Conservation (phyloP, 148 eudicot genomes). For the Suaeda aralocaspica region DNA sequence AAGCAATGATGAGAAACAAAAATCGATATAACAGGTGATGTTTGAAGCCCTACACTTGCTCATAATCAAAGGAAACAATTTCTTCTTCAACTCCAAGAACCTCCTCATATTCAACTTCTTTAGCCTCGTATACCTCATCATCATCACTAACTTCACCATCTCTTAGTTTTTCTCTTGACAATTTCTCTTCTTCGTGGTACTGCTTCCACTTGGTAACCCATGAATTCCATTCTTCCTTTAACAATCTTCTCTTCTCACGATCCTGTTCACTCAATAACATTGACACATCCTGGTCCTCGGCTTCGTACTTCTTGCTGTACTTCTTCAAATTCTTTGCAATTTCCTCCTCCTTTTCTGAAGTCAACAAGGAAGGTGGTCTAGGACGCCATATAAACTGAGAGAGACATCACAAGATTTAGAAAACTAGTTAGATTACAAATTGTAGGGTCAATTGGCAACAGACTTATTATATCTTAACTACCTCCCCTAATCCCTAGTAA, state of each 20-base stretch:
- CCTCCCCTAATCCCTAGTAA: too few relatives aligned
- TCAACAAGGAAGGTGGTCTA: constrained; percentile 79
- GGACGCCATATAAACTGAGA: constrained; percentile 83
- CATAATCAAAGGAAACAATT: constrained; percentile 43
- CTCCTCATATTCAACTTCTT: constrained; percentile 86
- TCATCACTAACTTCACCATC: constrained; percentile 88
- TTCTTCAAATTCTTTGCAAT: constrained; percentile 81
- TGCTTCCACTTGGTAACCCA: constrained; percentile 69
- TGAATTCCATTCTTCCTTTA: constrained; percentile 88
- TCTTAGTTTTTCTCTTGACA: constrained; percentile 56
- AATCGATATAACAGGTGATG: not conserved
- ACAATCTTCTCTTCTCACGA: constrained; percentile 66
- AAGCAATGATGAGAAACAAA: not conserved
- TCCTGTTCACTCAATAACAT: constrained; percentile 83
- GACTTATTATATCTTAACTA: too few relatives aligned
- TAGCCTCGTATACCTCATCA: constrained; percentile 90
- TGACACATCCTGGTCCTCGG: constrained; percentile 85
- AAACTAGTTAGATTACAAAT: too few relatives aligned
- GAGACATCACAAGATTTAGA: not conserved
- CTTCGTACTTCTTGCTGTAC: constrained; percentile 89
- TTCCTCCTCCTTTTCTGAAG: constrained; percentile 87
- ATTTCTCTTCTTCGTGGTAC: constrained; percentile 60
- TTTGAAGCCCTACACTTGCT: constrained; percentile 8
- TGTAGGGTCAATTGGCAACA: too few relatives aligned
- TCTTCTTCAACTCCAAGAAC: constrained; percentile 60